Base-by-base conservation (phyloP, 352 stramenopile genomes). In the Globisporangium lucens region DNA sequence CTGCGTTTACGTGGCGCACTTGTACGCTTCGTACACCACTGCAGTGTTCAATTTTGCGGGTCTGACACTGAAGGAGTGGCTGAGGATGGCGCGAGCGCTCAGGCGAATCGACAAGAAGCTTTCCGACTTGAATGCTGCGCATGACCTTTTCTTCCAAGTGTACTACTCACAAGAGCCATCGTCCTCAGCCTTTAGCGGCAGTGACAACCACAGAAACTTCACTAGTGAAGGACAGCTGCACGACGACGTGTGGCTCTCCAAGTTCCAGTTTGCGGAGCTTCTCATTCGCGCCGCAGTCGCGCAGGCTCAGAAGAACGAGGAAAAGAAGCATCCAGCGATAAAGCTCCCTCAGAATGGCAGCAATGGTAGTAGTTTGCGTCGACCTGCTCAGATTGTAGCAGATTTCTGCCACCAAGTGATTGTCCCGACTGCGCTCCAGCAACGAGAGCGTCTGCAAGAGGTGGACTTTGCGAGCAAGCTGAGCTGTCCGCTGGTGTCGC, bases 341-440 rank as follows among this genome's bases (percentile, higher is more conserved):
- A 29, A 29, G 12, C 6, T n/a, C 51, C 24, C 41, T 20, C 41
- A 5, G 41, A 49, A 49, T 49, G 15, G 41, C 41, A 49, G 41
- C 8, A 53, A 13, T 46, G 12, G 8, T 8, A 53, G 30, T 27
- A 15, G 30, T 8, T 20, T 41, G 17, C 55, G 7, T 1, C 66
- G 68, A 2, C 78, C 69, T n/a, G 61, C 70, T 27, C 71, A 79
- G 22, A 75, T 89, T 13, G 65, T 88, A 9, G 66, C 73, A 0
- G 29, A 63, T 5, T 89, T 90, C 27, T 84, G 74, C 51, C 72
- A 74, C 2, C 71, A 80, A 0, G 60, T 89, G 7, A 30, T 90
- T 33, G 69, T 67, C 0, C 66, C 64, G 15, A 66, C 61, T 4
- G 61, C 70, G 5, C 67, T 77, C 52, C 36, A 51, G 3, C 63